phyloP scores from a whole-genome alignment of 192 early-diverging fungal species.

The Rhizophlyctis rosea region DNA sequence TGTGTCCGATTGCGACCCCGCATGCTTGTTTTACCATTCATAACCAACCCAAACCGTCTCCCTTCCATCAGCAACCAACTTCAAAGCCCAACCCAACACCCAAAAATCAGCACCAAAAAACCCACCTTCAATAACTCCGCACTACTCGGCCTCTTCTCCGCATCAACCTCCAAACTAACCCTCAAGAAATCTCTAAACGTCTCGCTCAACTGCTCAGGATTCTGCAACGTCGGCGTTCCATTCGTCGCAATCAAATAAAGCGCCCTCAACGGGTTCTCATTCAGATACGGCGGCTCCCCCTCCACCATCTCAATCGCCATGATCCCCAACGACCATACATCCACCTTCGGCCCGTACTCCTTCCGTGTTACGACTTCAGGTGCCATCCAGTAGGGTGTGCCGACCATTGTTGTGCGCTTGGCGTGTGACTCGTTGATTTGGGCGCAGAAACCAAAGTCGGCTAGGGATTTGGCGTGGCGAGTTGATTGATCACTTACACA shows the following conservation, averaged over 20 bases:
- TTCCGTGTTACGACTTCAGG: conserved; percentile 93
- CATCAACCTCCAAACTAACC: conserved; percentile 87
- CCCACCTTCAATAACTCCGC: conserved; percentile 76
- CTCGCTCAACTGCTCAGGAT: conserved; percentile 77
- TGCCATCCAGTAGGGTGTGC: conserved; percentile 97
- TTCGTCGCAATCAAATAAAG: conserved; percentile 79
- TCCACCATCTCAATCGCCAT: conserved; percentile 98
- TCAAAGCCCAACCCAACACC: conserved; percentile 3
- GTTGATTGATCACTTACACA: not conserved
- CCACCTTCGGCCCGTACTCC: conserved; percentile 89
- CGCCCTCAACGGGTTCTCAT: conserved; percentile 83
- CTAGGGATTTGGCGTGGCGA: conserved; percentile 31
- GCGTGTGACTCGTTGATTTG: conserved; percentile 59
- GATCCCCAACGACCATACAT: conserved; percentile 97
- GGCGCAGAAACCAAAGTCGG: conserved; percentile 89
- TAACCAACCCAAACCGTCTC: too few species aligned
- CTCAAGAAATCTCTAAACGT: conserved; percentile 92
- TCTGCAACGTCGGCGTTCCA: conserved; percentile 87
- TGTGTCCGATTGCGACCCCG: too few species aligned
- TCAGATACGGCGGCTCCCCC: conserved; percentile 94
- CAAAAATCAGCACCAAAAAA: conserved; percentile 2
- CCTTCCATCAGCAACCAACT: not conserved
- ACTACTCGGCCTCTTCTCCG: conserved; percentile 73
- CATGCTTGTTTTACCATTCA: too few species aligned
- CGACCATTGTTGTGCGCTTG: conserved; percentile 77